Base-by-base conservation (phyloP, 345 rosid genomes). In the Aquilaria sinensis region DNA sequence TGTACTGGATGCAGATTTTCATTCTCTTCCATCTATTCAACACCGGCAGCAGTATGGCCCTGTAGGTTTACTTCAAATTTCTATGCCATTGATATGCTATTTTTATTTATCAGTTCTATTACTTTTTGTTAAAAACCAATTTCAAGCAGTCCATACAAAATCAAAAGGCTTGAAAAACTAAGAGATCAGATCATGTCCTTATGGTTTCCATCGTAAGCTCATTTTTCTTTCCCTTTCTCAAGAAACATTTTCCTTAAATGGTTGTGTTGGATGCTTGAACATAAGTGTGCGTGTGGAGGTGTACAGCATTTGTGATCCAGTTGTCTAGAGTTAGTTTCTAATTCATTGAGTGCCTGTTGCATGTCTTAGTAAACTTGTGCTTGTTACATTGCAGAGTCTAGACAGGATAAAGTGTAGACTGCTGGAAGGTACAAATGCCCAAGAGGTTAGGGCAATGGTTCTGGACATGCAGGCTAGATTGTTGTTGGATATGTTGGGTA, bases 371-470 rank as follows among this genome's bases (percentile, higher is more conserved):
- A 30, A 55, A 50, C 16, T 65, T 72, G 67, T 65, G 62, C 46
- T 61, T 69, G 61, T 32, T 76, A 41, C 53, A 56, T 55, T 80
- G 84, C 91, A 94, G 99, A 91, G 88, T 70, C 85, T 94, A 53
- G 99, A 94, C 83, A 84, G 97, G 77, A 88, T 94, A 73, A 94
- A 94, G 74, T 94, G 99, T 74, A 83, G 99, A 75, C 77, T 94
- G 51, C 75, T 94, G 72, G 99, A 95, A 81, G 99, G 99, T 73
- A 85, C 87, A 76, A 95, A 91, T 75, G 97, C 97, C 64, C 99
- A 95, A 76, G 99, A 95, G 81, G 97, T 91, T 59, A 90, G 97
- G 75, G 99, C 99, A 75, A 89, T 95, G 99, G 99, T 95, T 71
- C 77, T 95, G 62, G 99, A 95, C 71, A 95, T 95, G 99, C 97